Evolutionary conservation across 805 yeast species (phyloP).

Genomic region (Metschnikowia lachancei): DNA sequence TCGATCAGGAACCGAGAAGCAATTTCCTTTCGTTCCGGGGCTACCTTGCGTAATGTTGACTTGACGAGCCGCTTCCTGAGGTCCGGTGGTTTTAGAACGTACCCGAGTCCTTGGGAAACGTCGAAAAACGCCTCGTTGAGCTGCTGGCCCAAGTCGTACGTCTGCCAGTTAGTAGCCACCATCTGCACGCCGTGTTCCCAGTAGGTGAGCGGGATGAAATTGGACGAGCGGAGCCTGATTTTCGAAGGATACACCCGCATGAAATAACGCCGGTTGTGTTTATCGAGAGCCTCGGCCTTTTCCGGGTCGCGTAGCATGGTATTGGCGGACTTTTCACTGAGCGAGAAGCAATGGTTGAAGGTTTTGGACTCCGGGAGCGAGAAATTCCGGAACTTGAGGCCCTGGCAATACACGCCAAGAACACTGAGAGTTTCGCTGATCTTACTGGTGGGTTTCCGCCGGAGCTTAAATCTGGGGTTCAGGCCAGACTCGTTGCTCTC

Average conservation of each 20-base stretch:
- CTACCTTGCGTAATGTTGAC: constrained; percentile 16
- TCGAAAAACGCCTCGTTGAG: constrained; percentile 80
- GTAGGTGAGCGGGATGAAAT: constrained; percentile 72
- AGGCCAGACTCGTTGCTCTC: constrained; percentile 31
- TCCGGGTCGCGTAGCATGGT: constrained; percentile 61
- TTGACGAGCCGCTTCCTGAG: constrained; percentile 39
- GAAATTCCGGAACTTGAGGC: constrained; percentile 75
- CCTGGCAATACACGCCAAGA: constrained; percentile 71
- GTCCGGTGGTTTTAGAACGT: constrained; percentile 67
- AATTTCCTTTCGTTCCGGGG: constrained; percentile 8
- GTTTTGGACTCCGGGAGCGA: constrained; percentile 84
- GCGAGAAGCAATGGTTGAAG: constrained; percentile 78
- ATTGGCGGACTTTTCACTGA: constrained; percentile 69
- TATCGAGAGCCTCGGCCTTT: constrained; percentile 54
- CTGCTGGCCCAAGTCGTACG: constrained; percentile 85
- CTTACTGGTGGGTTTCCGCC: constrained; percentile 26
- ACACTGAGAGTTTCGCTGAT: constrained; percentile 47
- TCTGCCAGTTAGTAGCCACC: constrained; percentile 98
- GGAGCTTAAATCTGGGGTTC: constrained; percentile 20
- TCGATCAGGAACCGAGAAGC: constrained; percentile 25
- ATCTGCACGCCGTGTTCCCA: constrained; percentile 90
- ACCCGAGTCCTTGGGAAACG: constrained; percentile 61
- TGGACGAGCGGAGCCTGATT: constrained; percentile 70
- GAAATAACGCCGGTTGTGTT: constrained; percentile 72
- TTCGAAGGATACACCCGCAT: constrained; percentile 89